phyloP scores from a whole-genome alignment of 2,329 filamentous ascomycete genomes.

The Talaromyces amestolkiae region DNA sequence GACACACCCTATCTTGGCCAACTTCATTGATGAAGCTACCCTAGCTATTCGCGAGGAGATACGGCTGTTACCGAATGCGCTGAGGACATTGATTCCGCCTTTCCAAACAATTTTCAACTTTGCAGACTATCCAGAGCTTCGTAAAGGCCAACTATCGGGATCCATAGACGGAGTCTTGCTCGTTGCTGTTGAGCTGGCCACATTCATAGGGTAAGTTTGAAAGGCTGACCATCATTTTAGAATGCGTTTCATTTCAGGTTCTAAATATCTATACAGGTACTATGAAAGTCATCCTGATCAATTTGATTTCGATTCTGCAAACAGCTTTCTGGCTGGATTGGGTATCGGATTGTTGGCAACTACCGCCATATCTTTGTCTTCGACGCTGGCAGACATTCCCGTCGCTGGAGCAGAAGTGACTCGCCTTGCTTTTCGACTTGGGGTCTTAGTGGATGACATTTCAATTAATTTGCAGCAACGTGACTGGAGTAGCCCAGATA shows the following conservation, averaged over 20 bases:
- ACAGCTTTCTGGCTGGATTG: slow-evolving; percentile 39
- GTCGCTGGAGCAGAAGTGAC: slow-evolving; percentile 43
- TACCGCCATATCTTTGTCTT: slow-evolving; percentile 44
- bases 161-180: slow-evolving; percentile 49
- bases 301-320: neutral
- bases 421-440: slow-evolving; percentile 48
- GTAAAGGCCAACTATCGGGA: slow-evolving; percentile 43
- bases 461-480: slow-evolving; percentile 44
- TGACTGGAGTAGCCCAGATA: neutral
- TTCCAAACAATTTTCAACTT: slow-evolving; percentile 22
- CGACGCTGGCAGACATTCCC: slow-evolving; percentile 40
- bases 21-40: slow-evolving; percentile 45
- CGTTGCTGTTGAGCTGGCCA: slow-evolving; percentile 40
- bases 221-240: neutral
- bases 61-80: slow-evolving; percentile 21
- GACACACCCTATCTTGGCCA: slow-evolving; percentile 36
- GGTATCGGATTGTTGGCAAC: slow-evolving; percentile 48
- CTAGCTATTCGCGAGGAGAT: slow-evolving; percentile 43
- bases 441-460: slow-evolving; percentile 43
- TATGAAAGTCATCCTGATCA: too few relatives aligned
- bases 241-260: neutral
- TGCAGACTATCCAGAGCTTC: slow-evolving; percentile 29
- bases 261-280: neutral
- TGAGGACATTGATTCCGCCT: slow-evolving; percentile 23
- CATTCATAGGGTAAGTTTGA: slow-evolving; percentile 44